A percentile compares a stretch with the other conserved stretches of the same genome.
These are phyloP conservation scores for Paramecium biaurelia DNA, from an alignment of 73 alveolate species.

Conservation along the genomic window DNA sequence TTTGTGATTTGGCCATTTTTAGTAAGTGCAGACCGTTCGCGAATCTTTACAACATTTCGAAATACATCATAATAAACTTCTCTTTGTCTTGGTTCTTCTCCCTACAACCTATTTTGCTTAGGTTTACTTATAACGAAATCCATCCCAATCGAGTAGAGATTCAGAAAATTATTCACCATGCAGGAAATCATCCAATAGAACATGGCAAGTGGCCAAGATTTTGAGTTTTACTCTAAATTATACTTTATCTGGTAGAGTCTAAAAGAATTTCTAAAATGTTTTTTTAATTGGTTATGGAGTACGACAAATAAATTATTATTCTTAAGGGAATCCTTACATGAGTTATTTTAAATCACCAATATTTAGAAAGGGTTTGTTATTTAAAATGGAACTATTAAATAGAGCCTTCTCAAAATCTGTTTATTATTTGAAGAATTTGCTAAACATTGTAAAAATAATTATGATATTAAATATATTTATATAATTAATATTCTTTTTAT, in stretches of 20 bases:
- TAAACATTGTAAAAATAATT: background rate
- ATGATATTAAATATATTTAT: background rate
- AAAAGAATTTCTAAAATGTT: slow-evolving; percentile 12
- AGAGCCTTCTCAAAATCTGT: background rate
- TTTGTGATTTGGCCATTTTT: slow-evolving; percentile 11
- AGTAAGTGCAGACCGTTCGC: background rate
- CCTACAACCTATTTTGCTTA: slow-evolving; percentile 19
- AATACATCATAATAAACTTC: background rate
- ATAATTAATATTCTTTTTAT: background rate
- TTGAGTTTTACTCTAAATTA: background rate
- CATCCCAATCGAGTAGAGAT: slow-evolving; percentile 2
- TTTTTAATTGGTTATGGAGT: slow-evolving; percentile 14
- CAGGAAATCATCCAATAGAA: slow-evolving; percentile 24
- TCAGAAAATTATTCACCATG: slow-evolving; percentile 13
- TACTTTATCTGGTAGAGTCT: background rate
- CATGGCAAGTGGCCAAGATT: slow-evolving; percentile 42
- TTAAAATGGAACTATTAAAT: background rate
- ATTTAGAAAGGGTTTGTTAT: background rate
- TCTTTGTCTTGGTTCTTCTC: background rate
- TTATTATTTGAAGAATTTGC: background rate
- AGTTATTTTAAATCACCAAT: background rate
- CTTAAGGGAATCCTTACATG: slow-evolving; percentile 19
- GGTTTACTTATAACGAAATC: slow-evolving; percentile 32
- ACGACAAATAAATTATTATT: background rate
- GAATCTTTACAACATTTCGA: background rate